phyloP scores from a whole-genome alignment of 345 rosid genomes.

The Limnanthes douglasii region DNA sequence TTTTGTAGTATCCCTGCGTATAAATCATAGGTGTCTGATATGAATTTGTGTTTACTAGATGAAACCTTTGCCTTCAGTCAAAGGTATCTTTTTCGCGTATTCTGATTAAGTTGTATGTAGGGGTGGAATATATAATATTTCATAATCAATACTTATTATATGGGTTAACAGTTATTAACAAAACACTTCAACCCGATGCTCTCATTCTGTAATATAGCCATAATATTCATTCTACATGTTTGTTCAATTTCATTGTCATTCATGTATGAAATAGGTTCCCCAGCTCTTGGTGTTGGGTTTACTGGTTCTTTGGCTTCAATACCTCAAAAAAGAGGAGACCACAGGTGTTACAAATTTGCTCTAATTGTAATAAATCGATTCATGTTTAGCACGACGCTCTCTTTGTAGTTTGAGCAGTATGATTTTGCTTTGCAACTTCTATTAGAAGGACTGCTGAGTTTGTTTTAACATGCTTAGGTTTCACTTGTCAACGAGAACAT shows the following conservation, averaged over 20 bases:
- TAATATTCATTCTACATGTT: too few relatives aligned
- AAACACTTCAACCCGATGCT: background rate
- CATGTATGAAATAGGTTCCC: conserved; percentile 27
- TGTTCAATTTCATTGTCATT: background rate
- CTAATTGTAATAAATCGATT: background rate
- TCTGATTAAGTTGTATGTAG: background rate
- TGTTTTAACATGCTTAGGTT: conserved; percentile 26
- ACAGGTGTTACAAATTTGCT: conserved; percentile 34
- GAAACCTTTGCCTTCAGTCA: background rate
- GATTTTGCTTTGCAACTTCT: too few relatives aligned
- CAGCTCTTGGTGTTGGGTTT: conserved; percentile 80
- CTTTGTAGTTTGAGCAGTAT: too few relatives aligned
- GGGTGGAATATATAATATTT: background rate
- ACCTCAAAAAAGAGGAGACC: conserved; percentile 61
- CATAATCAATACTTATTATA: too few relatives aligned
- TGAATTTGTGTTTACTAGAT: too few relatives aligned
- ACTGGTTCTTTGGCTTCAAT: conserved; percentile 63
- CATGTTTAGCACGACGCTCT: conserved; percentile 4
- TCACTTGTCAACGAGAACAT: conserved; percentile 62
- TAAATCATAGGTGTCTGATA: too few relatives aligned
- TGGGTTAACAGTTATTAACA: background rate
- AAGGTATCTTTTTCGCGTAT: background rate
- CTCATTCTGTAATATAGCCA: background rate
- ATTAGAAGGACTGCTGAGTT: too few relatives aligned
- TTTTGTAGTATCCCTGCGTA: too few relatives aligned